A percentile compares a stretch with the other conserved stretches of the same genome.
Conservation (phyloP, 306 rosid species). For the Phaseolus lunatus region DNA sequence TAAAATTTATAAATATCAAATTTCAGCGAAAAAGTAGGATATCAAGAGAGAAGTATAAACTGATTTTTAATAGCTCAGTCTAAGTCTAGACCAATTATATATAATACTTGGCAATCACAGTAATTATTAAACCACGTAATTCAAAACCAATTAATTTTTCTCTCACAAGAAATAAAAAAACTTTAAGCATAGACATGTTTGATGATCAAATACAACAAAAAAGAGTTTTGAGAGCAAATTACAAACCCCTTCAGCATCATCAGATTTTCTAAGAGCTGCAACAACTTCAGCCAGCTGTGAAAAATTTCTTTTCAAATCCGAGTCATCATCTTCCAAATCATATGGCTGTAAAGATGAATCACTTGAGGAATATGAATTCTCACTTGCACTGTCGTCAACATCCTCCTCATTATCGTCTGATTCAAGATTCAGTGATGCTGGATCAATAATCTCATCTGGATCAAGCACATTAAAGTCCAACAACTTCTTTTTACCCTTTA, state of each 20-base stretch:
- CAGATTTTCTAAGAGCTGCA: conserved; percentile 86
- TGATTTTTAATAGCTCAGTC: conserved; percentile 36
- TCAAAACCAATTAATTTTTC: conserved; percentile 13
- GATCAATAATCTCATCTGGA: conserved; percentile 95
- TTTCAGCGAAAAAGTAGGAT: conserved; percentile 30
- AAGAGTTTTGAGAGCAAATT: conserved; percentile 38
- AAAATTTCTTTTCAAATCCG: conserved; percentile 79
- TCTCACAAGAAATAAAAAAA: conserved; percentile 33
- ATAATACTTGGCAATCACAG: conserved; percentile 34
- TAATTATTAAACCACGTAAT: conserved; percentile 9
- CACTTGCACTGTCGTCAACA: conserved; percentile 69
- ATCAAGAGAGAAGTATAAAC: conserved; percentile 33
- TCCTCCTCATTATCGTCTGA: conserved; percentile 61
- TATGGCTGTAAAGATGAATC: conserved; percentile 91
- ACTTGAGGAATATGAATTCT: conserved; percentile 69
- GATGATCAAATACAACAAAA: conserved; percentile 37
- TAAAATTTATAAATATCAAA: conserved; percentile 25
- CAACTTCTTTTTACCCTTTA: conserved; percentile 60
- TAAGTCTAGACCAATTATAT: not conserved
- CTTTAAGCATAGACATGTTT: conserved; percentile 39
- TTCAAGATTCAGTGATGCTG: conserved; percentile 67
- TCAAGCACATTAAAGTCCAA: conserved; percentile 68
- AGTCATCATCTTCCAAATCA: conserved; percentile 86
- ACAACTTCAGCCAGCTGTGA: conserved; percentile 87
- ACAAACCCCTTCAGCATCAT: conserved; percentile 94